These are phyloP conservation scores for Macrolepiota dolichaula DNA, from an alignment of 768 basidiomycete species.

Conservation along the genomic window DNA sequence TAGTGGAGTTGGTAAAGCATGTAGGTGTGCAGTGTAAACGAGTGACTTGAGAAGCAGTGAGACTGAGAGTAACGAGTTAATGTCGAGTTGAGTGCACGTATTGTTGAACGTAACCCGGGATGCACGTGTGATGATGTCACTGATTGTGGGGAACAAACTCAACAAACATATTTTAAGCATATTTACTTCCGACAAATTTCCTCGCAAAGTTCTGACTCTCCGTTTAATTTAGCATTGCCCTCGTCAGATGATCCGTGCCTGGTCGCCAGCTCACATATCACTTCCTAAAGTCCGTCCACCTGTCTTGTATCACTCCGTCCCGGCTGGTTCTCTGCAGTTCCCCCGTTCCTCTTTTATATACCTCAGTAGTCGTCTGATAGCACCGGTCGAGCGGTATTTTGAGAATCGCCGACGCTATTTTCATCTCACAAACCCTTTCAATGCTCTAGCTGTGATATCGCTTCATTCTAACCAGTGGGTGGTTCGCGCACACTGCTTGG, in stretches of 20 bases:
- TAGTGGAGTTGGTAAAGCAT: neutral
- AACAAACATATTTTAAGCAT: neutral
- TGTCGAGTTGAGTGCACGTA: neutral
- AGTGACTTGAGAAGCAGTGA: neutral
- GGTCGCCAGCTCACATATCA: neutral
- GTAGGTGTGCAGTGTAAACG: neutral
- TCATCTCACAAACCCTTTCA: neutral
- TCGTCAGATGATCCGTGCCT: neutral
- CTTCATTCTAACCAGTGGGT: neutral
- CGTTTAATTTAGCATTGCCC: neutral
- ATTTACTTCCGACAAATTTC: slow-evolving; percentile 4
- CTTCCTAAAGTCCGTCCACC: neutral
- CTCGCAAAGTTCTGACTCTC: neutral
- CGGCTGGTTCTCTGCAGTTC: neutral
- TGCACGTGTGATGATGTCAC: slow-evolving; percentile 1
- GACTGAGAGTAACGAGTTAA: neutral
- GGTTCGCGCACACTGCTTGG: neutral
- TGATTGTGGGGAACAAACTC: neutral
- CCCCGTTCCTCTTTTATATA: neutral
- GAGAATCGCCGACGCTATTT: neutral
- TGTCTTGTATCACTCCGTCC: neutral
- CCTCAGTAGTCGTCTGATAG: neutral
- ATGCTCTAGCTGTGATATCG: neutral
- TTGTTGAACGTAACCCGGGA: neutral
- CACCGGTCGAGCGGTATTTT: neutral